These are phyloP conservation scores for Psidium friedrichsthalianum DNA, from an alignment of 345 rosid species.

Conservation along the genomic window DNA sequence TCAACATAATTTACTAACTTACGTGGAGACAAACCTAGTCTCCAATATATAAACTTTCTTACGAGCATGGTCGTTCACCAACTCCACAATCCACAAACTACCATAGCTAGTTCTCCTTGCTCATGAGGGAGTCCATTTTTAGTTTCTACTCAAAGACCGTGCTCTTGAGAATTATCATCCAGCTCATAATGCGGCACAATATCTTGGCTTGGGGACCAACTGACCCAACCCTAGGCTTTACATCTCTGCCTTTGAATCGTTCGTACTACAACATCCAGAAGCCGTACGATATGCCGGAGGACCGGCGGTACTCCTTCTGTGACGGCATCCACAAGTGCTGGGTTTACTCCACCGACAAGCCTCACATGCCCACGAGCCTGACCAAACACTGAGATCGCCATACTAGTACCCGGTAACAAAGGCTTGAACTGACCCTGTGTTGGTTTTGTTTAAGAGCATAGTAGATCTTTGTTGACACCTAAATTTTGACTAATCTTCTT, in stretches of 20 bases:
- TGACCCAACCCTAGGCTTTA: neutral
- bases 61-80: neutral
- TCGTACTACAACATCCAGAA: conserved; percentile 6
- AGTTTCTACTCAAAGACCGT: neutral
- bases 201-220: neutral
- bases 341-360: conserved; percentile 17
- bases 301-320: conserved; percentile 1
- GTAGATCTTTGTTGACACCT: no score
- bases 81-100: neutral
- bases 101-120: neutral
- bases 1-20: neutral
- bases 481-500: no score
- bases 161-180: neutral
- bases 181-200: neutral
- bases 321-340: conserved; percentile 10
- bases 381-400: conserved; percentile 17
- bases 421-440: no score
- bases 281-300: conserved; percentile 2
- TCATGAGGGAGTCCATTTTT: neutral
- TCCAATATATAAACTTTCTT: neutral
- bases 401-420: no score
- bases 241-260: neutral
- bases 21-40: neutral
- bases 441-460: no score
- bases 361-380: conserved; percentile 3